Conservation (phyloP, 2,329 filamentous ascomycete genomes). For the Penicillium sp. region DNA sequence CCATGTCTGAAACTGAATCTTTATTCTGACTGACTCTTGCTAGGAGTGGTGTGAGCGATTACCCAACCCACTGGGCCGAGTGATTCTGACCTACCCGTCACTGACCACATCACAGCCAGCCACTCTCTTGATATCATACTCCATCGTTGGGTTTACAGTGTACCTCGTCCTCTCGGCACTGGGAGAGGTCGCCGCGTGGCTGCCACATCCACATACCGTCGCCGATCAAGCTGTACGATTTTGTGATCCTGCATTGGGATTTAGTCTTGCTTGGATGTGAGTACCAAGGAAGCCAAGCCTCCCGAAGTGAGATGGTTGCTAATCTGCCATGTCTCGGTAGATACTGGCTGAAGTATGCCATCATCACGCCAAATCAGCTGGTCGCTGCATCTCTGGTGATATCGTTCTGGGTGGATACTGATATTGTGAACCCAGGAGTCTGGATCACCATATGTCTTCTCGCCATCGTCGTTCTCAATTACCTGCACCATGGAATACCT, state of each 20-base stretch:
- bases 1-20: neutral
- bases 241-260: conserved; percentile 78
- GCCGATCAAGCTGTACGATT: conserved; percentile 78
- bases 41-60: conserved; percentile 32
- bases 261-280: conserved; percentile 73
- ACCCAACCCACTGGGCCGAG: neutral
- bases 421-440: conserved; percentile 72
- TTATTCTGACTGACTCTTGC: conserved; percentile 4
- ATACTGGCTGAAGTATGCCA: conserved; percentile 76
- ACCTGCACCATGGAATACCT: conserved; percentile 68
- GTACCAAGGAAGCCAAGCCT: conserved; percentile 2
- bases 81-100: neutral
- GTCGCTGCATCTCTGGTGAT: conserved; percentile 78
- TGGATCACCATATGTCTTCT: conserved; percentile 74
- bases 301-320: conserved; percentile 7
- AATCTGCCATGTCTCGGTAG: conserved; percentile 21
- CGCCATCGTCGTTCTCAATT: conserved; percentile 66
- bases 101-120: conserved; percentile 29
- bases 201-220: conserved; percentile 76
- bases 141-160: conserved; percentile 57
- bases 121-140: conserved; percentile 42
- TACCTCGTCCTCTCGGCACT: conserved; percentile 78
- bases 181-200: conserved; percentile 80
- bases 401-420: conserved; percentile 70
- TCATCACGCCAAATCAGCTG: conserved; percentile 81